Conservation (phyloP, 2,329 filamentous ascomycete species). For the Seiridium unicorne region DNA sequence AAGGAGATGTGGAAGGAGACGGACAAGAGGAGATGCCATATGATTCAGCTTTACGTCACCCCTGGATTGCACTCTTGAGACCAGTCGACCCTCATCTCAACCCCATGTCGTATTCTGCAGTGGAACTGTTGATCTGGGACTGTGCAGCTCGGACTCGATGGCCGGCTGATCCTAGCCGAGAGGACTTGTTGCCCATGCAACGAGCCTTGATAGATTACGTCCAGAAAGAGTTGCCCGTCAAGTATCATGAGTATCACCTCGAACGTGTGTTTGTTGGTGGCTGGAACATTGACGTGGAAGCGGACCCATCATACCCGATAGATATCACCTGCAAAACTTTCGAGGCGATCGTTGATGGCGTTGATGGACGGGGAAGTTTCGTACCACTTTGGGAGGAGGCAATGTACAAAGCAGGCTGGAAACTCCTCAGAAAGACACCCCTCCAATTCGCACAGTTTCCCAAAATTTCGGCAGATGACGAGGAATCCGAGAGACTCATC, state of each 20-base stretch:
- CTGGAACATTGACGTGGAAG: slow-evolving; percentile 18
- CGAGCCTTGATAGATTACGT: slow-evolving; percentile 39
- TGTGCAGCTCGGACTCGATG: slow-evolving; percentile 26
- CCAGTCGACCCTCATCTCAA: slow-evolving; percentile 35
- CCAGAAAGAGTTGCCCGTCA: slow-evolving; percentile 22
- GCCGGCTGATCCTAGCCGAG: slow-evolving; percentile 6
- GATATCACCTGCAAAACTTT: slow-evolving; percentile 42
- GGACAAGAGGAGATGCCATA: slow-evolving; percentile 8
- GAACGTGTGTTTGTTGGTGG: slow-evolving; percentile 43
- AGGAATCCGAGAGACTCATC: slow-evolving; percentile 34
- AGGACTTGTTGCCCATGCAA: slow-evolving; percentile 42
- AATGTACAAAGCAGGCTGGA: slow-evolving; percentile 37
- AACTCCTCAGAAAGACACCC: slow-evolving; percentile 20
- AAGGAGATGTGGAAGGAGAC: slow-evolving; percentile 32
- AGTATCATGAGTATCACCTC: slow-evolving; percentile 33
- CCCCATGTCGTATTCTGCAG: slow-evolving; percentile 21
- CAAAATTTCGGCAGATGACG: slow-evolving; percentile 19
- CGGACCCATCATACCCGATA: slow-evolving; percentile 31
- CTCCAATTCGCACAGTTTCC: slow-evolving; percentile 14
- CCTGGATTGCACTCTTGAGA: slow-evolving; percentile 52
- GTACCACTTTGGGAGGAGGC: slow-evolving; percentile 31
- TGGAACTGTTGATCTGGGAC: slow-evolving; percentile 58
- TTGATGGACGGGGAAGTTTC: slow-evolving; percentile 19
- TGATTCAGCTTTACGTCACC: slow-evolving; percentile 31
- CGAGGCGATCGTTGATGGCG: slow-evolving; percentile 26